phyloP scores from a whole-genome alignment of 2,329 filamentous ascomycete species.

The Cryphonectria nitschkei region DNA sequence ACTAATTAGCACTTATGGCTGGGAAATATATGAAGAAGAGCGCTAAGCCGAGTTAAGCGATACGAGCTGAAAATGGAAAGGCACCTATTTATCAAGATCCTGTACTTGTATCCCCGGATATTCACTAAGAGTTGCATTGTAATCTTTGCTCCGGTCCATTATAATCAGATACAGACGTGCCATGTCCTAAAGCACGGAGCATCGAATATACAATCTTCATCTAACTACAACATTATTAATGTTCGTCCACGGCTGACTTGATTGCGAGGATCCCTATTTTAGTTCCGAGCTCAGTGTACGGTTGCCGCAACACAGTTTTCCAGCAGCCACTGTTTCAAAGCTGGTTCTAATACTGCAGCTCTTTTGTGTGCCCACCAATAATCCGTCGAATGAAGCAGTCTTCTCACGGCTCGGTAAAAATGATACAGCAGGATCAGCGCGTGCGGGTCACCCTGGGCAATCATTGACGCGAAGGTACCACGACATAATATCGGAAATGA shows the following conservation, averaged over 20 bases:
- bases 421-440: conserved; percentile 29
- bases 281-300: neutral
- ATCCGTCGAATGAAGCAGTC: conserved; percentile 16
- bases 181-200: neutral
- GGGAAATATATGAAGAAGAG: neutral
- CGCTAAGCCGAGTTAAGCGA: conserved; percentile 9
- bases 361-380: conserved; percentile 31
- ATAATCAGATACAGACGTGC: neutral
- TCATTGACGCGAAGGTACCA: conserved; percentile 23
- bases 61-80: conserved; percentile 8
- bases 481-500: conserved; percentile 28
- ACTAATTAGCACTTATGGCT: neutral
- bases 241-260: neutral
- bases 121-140: neutral
- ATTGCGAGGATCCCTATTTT: neutral
- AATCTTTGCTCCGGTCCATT: neutral
- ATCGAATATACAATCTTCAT: neutral
- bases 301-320: neutral
- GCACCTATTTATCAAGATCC: neutral
- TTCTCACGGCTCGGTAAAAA: conserved; percentile 29
- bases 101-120: neutral
- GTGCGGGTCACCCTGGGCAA: conserved; percentile 20
- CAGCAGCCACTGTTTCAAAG: conserved; percentile 12
- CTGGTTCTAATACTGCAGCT: conserved; percentile 18
- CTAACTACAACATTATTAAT: neutral